Conservation (phyloP, 2,329 filamentous ascomycete genomes). For the Magnaporthales sp. region DNA sequence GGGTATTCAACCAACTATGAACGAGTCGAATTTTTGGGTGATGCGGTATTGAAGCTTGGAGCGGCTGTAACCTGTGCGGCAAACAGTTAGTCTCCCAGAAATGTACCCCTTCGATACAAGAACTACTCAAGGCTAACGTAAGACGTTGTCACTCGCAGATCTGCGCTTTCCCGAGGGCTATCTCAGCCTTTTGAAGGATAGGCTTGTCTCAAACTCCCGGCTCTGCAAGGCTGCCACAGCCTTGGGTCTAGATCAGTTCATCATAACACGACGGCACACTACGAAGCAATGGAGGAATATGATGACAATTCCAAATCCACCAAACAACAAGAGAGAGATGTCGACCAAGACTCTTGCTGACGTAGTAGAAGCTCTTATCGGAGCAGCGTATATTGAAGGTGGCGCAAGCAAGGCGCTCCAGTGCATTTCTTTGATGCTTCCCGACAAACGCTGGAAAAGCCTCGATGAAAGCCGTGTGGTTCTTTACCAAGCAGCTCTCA, state of each 20-base stretch:
- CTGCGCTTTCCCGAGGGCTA: slow-evolving; percentile 68
- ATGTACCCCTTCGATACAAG: neutral
- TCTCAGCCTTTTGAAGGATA: slow-evolving; percentile 59
- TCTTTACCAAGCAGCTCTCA: slow-evolving; percentile 33
- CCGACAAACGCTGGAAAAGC: slow-evolving; percentile 45
- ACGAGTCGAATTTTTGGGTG: slow-evolving; percentile 78
- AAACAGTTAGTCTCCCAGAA: slow-evolving; percentile 29
- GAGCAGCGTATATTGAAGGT: slow-evolving; percentile 62
- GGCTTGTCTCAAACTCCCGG: slow-evolving; percentile 65
- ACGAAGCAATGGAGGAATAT: slow-evolving; percentile 62
- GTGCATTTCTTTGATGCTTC: slow-evolving; percentile 60
- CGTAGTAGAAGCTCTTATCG: slow-evolving; percentile 77
- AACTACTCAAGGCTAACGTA: neutral
- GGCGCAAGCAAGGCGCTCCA: slow-evolving; percentile 52
- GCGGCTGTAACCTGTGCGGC: slow-evolving; percentile 56
- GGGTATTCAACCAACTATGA: slow-evolving; percentile 63
- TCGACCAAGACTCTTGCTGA: slow-evolving; percentile 80
- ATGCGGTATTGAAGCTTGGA: slow-evolving; percentile 71
- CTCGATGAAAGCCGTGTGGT: slow-evolving; percentile 28
- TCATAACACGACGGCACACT: slow-evolving; percentile 60
- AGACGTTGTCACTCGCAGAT: slow-evolving; percentile 29
- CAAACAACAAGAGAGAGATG: slow-evolving; percentile 27
- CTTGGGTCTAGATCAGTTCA: slow-evolving; percentile 60
- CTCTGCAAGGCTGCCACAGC: slow-evolving; percentile 57
- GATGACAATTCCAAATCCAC: slow-evolving; percentile 17